Evolutionary conservation across 2,329 filamentous ascomycete genomes (phyloP).

Genomic region (Sordariomycetes sp.): DNA sequence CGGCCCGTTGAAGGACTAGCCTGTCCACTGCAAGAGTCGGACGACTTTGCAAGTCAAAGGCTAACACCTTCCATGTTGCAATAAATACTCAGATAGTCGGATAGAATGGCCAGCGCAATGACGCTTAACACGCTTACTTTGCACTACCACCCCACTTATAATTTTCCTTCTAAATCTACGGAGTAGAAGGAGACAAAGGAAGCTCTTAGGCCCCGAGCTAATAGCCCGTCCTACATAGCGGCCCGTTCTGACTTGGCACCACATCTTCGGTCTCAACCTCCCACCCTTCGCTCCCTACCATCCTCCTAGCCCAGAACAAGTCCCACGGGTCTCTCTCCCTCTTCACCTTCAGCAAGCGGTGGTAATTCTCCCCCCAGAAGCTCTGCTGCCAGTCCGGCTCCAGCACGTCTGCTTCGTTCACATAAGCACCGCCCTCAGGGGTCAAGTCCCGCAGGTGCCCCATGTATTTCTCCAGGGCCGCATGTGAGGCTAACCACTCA

Average conservation of each 20-base stretch:
- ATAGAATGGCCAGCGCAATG: too few species aligned
- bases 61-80: too few species aligned
- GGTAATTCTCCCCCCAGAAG: conserved; percentile 37
- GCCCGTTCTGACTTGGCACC: conserved; percentile 21
- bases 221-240: conserved; percentile 19
- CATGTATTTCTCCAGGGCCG: conserved; percentile 12
- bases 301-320: conserved; percentile 34
- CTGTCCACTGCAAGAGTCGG: too few species aligned
- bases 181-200: too few species aligned
- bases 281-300: conserved; percentile 42
- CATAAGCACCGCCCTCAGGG: conserved; percentile 31
- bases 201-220: background rate
- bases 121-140: too few species aligned
- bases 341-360: conserved; percentile 30
- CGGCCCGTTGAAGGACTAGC: too few species aligned
- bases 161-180: too few species aligned
- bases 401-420: conserved; percentile 40
- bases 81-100: too few species aligned
- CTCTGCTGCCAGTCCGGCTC: conserved; percentile 30
- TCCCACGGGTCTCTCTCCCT: conserved; percentile 30
- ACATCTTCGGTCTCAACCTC: conserved; percentile 18
- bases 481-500: conserved; percentile 8
- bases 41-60: too few species aligned
- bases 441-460: conserved; percentile 20
- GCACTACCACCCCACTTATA: too few species aligned